phyloP scores from a whole-genome alignment of 1,284 basidiomycete genomes.

The Austroboletus niveus region DNA sequence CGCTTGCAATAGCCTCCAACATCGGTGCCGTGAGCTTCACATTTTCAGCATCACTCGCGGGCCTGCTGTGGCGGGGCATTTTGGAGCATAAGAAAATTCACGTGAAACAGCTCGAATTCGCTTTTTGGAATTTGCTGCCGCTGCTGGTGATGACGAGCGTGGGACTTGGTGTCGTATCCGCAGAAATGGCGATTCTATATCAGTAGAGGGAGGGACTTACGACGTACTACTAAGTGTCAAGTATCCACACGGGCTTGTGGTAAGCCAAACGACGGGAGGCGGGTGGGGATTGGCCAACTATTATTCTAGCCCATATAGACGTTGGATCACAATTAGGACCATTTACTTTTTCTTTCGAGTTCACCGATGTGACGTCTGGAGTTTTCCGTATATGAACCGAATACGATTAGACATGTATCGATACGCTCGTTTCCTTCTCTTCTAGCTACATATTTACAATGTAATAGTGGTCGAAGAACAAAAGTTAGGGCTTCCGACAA shows the following conservation, averaged over 20 bases:
- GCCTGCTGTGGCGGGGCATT: conserved; percentile 84
- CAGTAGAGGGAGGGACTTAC: neutral
- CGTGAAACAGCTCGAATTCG: conserved; percentile 70
- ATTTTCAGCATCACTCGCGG: conserved; percentile 88
- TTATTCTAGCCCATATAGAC: neutral
- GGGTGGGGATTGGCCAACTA: neutral
- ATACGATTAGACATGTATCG: conserved; percentile 13
- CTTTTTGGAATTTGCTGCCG: conserved; percentile 68
- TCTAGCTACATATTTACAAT: too few relatives aligned
- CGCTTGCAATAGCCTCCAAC: conserved; percentile 83
- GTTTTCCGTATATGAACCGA: too few relatives aligned
- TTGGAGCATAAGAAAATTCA: conserved; percentile 75
- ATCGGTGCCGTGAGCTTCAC: conserved; percentile 92
- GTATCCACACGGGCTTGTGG: neutral
- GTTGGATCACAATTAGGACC: neutral
- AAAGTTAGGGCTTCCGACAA: too few relatives aligned
- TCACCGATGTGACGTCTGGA: too few relatives aligned
- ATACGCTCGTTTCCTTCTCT: neutral
- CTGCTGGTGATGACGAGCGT: conserved; percentile 50
- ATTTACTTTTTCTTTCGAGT: neutral
- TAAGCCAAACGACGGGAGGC: neutral
- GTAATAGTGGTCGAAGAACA: too few relatives aligned
- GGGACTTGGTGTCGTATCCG: conserved; percentile 56
- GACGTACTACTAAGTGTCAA: neutral
- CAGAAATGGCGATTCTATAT: conserved; percentile 63